Conservation (phyloP, 148 eudicot species). For the Euryodendron excelsum region DNA sequence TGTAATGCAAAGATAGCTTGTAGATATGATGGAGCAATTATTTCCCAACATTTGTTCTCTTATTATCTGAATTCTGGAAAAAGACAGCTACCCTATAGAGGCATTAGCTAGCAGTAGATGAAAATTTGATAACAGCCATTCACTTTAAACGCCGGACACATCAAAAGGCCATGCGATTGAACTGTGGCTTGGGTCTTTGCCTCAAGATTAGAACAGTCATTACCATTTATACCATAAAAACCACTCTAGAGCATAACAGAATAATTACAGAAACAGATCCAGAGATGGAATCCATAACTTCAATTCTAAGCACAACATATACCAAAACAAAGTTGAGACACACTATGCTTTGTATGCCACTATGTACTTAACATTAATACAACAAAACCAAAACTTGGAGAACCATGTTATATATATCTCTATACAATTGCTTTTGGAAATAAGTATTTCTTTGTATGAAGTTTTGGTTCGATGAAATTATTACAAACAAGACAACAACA, state of each 20-base stretch:
- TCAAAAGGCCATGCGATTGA: not conserved
- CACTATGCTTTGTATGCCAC: not conserved
- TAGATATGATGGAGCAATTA: not conserved
- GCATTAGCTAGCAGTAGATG: no score
- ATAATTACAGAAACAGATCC: not conserved
- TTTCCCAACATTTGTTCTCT: not conserved
- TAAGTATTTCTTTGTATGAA: constrained; percentile 16
- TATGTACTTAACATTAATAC: not conserved
- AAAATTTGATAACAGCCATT: no score
- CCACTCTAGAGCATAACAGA: not conserved
- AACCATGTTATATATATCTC: constrained; percentile 10
- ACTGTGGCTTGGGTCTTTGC: not conserved
- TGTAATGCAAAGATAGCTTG: not conserved
- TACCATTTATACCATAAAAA: not conserved
- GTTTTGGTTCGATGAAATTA: constrained; percentile 14
- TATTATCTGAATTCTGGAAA: not conserved
- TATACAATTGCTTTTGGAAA: constrained; percentile 4
- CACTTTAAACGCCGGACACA: no score
- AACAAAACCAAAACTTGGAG: constrained; percentile 19
- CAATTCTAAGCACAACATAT: constrained; percentile 4
- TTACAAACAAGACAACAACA: constrained; percentile 24
- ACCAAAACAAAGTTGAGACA: not conserved
- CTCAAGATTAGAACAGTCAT: not conserved
- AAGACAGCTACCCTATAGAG: not conserved
- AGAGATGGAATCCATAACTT: constrained; percentile 3